These are phyloP conservation scores for Apiotrichum akiyoshidainum DNA, from an alignment of 1,284 basidiomycete species.

Conservation along the genomic window DNA sequence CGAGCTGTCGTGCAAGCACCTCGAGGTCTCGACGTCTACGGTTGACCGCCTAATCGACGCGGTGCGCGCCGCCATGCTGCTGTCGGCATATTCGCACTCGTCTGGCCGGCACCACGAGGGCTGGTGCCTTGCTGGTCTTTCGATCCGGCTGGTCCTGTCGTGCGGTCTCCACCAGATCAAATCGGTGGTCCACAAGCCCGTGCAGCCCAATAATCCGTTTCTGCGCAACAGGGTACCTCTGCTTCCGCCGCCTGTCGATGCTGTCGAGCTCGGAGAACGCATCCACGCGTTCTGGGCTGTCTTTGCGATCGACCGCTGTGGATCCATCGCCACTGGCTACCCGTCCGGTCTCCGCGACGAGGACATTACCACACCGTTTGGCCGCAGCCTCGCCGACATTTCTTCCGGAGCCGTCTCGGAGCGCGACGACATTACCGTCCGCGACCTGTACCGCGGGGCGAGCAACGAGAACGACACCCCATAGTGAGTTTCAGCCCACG, in stretches of 20 bases:
- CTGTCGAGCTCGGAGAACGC: slow-evolving; percentile 43
- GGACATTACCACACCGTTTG: slow-evolving; percentile 46
- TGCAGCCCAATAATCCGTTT: slow-evolving; percentile 29
- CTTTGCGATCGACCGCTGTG: slow-evolving; percentile 39
- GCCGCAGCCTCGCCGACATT: slow-evolving; percentile 34
- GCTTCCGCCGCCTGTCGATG: slow-evolving; percentile 41
- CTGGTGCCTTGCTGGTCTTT: slow-evolving; percentile 39
- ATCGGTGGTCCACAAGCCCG: slow-evolving; percentile 27
- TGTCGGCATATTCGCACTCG: slow-evolving; percentile 41
- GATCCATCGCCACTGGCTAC: slow-evolving; percentile 40
- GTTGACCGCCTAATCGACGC: slow-evolving; percentile 44
- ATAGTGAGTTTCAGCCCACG: slow-evolving; percentile 27
- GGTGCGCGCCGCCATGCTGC: slow-evolving; percentile 39
- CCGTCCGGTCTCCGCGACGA: slow-evolving; percentile 33
- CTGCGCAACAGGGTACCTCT: slow-evolving; percentile 35
- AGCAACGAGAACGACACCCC: slow-evolving; percentile 24
- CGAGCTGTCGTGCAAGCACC: slow-evolving; percentile 30
- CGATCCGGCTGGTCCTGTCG: slow-evolving; percentile 36
- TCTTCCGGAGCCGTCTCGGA: slow-evolving; percentile 33
- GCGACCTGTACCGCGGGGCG: slow-evolving; percentile 34
- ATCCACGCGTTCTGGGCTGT: slow-evolving; percentile 47
- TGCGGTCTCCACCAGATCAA: slow-evolving; percentile 44
- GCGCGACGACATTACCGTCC: slow-evolving; percentile 37
- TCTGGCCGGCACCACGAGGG: slow-evolving; percentile 45
- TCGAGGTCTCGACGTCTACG: slow-evolving; percentile 36